Evolutionary conservation across 108 stramenopile species (phyloP).

Genomic region (Fragilariopsis cylindrus): DNA sequence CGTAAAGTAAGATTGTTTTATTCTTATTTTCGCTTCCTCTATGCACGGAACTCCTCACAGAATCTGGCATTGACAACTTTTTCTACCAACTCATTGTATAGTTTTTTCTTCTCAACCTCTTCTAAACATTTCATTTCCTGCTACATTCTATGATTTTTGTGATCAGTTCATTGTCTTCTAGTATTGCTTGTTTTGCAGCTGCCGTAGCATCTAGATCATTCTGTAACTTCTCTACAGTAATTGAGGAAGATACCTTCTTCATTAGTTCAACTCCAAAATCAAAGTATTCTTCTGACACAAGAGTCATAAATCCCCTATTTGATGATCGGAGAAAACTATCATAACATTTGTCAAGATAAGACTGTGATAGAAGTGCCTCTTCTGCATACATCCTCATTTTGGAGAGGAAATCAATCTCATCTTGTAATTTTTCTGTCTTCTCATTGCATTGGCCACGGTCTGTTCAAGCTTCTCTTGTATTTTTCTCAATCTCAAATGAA

Average conservation of each 20-base stretch:
- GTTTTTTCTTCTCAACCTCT: background rate
- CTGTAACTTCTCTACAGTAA: conserved; percentile 6
- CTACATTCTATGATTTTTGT: too few relatives aligned
- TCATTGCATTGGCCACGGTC: background rate
- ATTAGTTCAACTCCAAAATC: background rate
- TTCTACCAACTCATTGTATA: background rate
- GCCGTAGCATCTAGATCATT: background rate
- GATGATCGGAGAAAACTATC: conserved; percentile 1
- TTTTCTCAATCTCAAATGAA: background rate
- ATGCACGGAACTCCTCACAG: background rate
- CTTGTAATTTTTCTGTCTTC: background rate
- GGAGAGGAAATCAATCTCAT: conserved; percentile 2
- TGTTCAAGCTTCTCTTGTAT: background rate
- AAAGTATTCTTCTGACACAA: background rate
- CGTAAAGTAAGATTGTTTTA: conserved; percentile 1
- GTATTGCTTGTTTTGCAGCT: background rate
- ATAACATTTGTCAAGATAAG: conserved; percentile 1
- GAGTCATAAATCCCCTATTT: background rate
- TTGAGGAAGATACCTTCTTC: background rate
- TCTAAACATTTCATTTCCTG: background rate
- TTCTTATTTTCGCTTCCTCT: background rate
- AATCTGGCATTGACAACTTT: background rate
- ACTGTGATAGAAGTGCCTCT: background rate
- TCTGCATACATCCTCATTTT: conserved; percentile 5
- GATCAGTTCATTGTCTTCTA: background rate